Conservation (phyloP, 129 eudicot species). For the Pittosporum tobira region DNA sequence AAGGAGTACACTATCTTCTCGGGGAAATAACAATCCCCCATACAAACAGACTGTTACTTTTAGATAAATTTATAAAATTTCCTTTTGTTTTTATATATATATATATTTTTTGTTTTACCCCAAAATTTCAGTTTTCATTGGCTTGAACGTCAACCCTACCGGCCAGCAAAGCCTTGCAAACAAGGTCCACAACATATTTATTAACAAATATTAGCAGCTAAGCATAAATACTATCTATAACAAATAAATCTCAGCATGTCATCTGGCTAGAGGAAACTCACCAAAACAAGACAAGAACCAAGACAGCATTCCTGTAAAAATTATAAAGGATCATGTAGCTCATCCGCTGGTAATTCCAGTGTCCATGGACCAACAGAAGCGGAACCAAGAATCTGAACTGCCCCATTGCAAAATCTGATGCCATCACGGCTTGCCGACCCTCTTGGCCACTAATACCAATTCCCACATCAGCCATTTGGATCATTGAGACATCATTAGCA, state of each 20-base stretch:
- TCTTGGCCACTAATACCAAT: conserved; percentile 98
- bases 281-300: conserved; percentile 87
- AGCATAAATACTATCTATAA: neutral
- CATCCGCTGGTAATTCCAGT: conserved; percentile 98
- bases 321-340: conserved; percentile 90
- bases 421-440: conserved; percentile 99
- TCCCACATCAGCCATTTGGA: conserved; percentile 99
- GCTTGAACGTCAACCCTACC: neutral
- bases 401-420: conserved; percentile 99
- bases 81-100: too few relatives aligned
- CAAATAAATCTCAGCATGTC: conserved; percentile 7
- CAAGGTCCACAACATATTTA: neutral
- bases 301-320: conserved; percentile 84
- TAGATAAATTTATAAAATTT: too few relatives aligned
- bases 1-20: too few relatives aligned
- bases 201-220: neutral
- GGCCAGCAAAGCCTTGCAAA: neutral
- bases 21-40: too few relatives aligned
- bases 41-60: too few relatives aligned
- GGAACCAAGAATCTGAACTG: conserved; percentile 88
- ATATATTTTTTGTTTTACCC: too few relatives aligned
- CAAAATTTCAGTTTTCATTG: neutral
- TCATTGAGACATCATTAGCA: conserved; percentile 99
- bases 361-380: conserved; percentile 91
- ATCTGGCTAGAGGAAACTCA: conserved; percentile 28